Base-by-base conservation (phyloP, 345 rosid genomes). In the Turnera subulata region DNA sequence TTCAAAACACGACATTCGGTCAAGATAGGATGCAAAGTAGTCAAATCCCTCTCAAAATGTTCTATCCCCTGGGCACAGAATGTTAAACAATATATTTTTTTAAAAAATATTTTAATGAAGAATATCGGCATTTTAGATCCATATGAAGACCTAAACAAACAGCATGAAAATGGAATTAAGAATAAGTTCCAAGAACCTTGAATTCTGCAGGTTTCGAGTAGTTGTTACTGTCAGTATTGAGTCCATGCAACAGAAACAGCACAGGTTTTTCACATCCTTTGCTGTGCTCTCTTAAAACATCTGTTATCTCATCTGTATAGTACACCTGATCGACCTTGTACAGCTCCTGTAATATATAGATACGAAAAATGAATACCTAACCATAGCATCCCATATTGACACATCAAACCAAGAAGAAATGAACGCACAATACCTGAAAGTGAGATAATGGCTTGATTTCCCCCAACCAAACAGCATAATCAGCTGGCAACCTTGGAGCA, bases 391-490 rank as follows among this genome's bases (percentile, higher is more conserved):
- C 4, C 24, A 38, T 6, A 39, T 61, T 56, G 55, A 62, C 39
- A 50, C 26, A 62, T 40, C 63, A 32, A 46, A 32, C 23, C 21
- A 42, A 43, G 39, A 26, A 17, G 35, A 38, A 59, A 6, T 11
- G 4, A 62, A 54, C 13, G 42, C 16, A 35, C 26, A 42, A 15
- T 58, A 90, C 97, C 96, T 87, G 69, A 56, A 85, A 85, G 77
- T 74, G 71, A 0, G 81, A 68, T 20, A 70, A 48, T 14, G 88
- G 78, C 84, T 83, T 83, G 66, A 91, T 85, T 77, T 85, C 84
- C 50, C 97, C 97, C 73, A 87, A 60, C 96, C 97, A 91, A 42
- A 91, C 90, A 62, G 97, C 96, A 73, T 84, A 85, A 19, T 87
- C 96, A 48, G 78, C 76, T 53, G 96, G 84, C 58, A 91, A 71